These are phyloP conservation scores for Saprolegnia parasitica DNA, from an alignment of 352 stramenopile genomes.

Conservation along the genomic window DNA sequence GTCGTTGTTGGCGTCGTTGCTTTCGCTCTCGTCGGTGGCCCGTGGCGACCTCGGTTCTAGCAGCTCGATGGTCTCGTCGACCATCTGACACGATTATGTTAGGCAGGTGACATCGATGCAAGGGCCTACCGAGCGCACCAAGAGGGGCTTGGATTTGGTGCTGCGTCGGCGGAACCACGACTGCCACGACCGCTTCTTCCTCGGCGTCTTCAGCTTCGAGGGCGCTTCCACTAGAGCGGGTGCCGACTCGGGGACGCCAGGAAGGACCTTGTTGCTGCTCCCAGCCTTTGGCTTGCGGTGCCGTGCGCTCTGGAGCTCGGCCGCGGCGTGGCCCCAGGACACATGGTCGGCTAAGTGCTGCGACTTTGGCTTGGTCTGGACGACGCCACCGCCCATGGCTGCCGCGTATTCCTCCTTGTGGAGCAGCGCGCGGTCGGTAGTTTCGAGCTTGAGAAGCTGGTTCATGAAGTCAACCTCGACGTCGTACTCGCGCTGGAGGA, in stretches of 20 bases:
- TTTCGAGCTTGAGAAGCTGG: constrained; percentile 27
- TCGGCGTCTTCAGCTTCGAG: constrained; percentile 36
- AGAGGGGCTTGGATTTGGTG: background rate
- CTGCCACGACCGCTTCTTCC: constrained; percentile 7
- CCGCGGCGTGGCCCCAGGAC: constrained; percentile 10
- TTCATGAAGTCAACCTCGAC: constrained; percentile 29
- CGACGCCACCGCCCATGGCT: background rate
- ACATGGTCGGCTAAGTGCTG: constrained; percentile 2
- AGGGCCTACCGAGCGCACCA: background rate
- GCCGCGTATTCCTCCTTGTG: background rate
- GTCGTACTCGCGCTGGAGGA: constrained; percentile 35
- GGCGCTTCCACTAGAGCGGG: background rate
- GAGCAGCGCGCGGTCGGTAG: background rate
- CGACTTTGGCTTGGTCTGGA: background rate
- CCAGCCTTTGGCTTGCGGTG: constrained; percentile 19
- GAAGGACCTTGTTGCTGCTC: background rate
- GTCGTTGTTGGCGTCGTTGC: background rate
- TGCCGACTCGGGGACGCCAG: constrained; percentile 6
- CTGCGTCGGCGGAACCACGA: constrained; percentile 19
- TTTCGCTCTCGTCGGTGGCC: background rate
- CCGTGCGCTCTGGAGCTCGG: background rate
- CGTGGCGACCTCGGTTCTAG: background rate
- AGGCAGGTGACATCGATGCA: no score
- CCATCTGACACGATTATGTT: no score
- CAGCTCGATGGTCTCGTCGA: constrained; percentile 3